Conservation (phyloP, 768 basidiomycete genomes). For the Mycena rosella region DNA sequence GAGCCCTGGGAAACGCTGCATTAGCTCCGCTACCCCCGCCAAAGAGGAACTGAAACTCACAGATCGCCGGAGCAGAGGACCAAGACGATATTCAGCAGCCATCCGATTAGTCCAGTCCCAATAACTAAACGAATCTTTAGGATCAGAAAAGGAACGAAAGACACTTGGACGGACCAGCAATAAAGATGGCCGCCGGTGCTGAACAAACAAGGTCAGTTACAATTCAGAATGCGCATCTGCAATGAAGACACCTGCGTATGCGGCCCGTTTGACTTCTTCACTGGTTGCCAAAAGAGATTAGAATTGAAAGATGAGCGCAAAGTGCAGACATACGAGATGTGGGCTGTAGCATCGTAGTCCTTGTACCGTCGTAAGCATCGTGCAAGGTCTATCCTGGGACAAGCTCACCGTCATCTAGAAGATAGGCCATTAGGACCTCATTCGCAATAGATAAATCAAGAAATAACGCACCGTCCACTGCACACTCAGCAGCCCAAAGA, state of each 20-base stretch:
- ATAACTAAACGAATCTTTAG: constrained; percentile 58
- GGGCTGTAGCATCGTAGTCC: constrained; percentile 87
- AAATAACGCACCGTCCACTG: constrained; percentile 81
- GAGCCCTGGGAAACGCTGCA: constrained; percentile 53
- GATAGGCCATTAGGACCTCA: constrained; percentile 15
- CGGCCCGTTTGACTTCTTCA: constrained; percentile 85
- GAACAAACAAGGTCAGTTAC: constrained; percentile 7
- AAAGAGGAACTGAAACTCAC: constrained; percentile 52
- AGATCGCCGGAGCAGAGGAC: constrained; percentile 87
- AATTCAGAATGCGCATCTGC: background rate
- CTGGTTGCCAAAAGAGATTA: constrained; percentile 50
- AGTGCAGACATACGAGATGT: constrained; percentile 73
- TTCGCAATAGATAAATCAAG: constrained; percentile 4
- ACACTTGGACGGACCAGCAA: constrained; percentile 35
- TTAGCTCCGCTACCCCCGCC: constrained; percentile 16
- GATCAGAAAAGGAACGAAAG: background rate
- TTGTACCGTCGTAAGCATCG: constrained; percentile 40
- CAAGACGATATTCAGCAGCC: constrained; percentile 89
- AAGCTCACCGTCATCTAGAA: constrained; percentile 68
- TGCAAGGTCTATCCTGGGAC: background rate
- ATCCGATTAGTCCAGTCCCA: constrained; percentile 83
- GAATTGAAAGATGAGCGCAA: constrained; percentile 18
- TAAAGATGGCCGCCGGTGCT: constrained; percentile 47
- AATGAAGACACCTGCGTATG: constrained; percentile 70
- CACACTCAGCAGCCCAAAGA: constrained; percentile 87